A percentile compares a stretch with the other conserved stretches of the same genome.
phyloP scores from a whole-genome alignment of 2,329 filamentous ascomycete genomes.

The Aureobasidium sp. region DNA sequence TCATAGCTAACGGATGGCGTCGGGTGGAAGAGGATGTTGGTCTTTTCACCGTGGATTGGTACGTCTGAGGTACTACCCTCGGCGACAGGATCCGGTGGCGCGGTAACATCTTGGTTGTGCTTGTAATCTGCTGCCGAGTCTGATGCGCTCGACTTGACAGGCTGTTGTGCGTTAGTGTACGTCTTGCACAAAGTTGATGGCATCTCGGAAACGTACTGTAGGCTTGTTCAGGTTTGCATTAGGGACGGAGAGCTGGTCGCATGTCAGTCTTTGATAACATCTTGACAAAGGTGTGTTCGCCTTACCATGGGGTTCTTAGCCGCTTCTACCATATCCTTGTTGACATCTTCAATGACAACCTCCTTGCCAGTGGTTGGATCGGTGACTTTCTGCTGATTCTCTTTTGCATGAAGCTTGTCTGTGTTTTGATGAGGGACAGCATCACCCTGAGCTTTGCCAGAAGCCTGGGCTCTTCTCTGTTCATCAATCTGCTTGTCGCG shows the following conservation, averaged over 20 bases:
- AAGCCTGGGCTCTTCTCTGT: conserved; percentile 32
- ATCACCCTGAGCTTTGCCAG: conserved; percentile 23
- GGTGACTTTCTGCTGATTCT: conserved; percentile 57
- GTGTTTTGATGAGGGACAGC: conserved; percentile 41
- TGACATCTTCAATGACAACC: conserved; percentile 77
- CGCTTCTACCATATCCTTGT: conserved; percentile 60
- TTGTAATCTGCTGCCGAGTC: conserved; percentile 77
- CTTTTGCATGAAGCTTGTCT: conserved; percentile 36
- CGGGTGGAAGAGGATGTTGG: conserved; percentile 90
- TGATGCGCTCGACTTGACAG: conserved; percentile 61
- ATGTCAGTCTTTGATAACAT: background rate
- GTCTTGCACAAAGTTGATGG: background rate
- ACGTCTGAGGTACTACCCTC: conserved; percentile 84
- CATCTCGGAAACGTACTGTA: conserved; percentile 42
- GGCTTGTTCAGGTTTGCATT: conserved; percentile 79
- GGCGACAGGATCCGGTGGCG: conserved; percentile 79
- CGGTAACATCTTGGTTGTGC: conserved; percentile 77
- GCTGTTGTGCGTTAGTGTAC: conserved; percentile 29
- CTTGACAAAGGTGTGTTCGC: background rate
- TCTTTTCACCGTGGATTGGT: conserved; percentile 92
- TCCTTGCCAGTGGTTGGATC: conserved; percentile 84
- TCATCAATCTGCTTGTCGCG: conserved; percentile 67
- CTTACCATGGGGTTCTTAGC: conserved; percentile 64
- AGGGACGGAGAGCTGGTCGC: conserved; percentile 65
- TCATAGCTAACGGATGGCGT: conserved; percentile 86